Percentiles rank a stretch among this genome's conserved stretches.
Conservation (phyloP, 129 eudicot genomes). For the Chrysanthemum lavandulifolium region DNA sequence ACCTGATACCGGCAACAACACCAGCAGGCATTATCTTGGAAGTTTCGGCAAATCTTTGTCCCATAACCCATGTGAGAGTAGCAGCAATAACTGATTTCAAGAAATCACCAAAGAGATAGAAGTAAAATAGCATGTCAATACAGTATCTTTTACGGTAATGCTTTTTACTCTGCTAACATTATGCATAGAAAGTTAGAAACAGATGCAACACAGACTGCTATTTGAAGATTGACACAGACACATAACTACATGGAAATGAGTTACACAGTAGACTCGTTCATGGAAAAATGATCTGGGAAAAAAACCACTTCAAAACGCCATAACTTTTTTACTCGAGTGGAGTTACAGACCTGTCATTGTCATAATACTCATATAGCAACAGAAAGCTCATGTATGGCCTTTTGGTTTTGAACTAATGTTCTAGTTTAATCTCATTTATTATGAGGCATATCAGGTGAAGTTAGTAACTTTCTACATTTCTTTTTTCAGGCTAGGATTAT, state of each 20-base stretch:
- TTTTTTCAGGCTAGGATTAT: too few species aligned
- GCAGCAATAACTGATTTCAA: constrained; percentile 60
- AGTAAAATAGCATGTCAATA: constrained; percentile 18
- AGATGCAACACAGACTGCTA: neutral
- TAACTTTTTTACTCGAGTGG: too few species aligned
- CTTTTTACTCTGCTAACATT: neutral
- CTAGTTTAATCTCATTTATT: too few species aligned
- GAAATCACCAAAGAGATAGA: constrained; percentile 13
- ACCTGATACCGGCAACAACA: constrained; percentile 86
- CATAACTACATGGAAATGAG: neutral
- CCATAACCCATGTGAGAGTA: constrained; percentile 77
- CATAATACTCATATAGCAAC: too few species aligned
- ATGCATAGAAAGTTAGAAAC: neutral
- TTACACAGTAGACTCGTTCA: too few species aligned
- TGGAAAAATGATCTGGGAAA: too few species aligned
- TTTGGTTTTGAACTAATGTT: too few species aligned
- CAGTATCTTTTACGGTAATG: neutral
- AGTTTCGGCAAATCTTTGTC: constrained; percentile 71
- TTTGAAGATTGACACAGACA: neutral
- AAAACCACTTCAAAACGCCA: too few species aligned
- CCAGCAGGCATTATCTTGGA: constrained; percentile 95
- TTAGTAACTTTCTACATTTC: too few species aligned
- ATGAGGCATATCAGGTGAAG: too few species aligned
- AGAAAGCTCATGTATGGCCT: too few species aligned
- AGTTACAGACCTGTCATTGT: too few species aligned